A percentile compares a stretch with the other conserved stretches of the same genome.
Conservation (phyloP, 495 filamentous ascomycete genomes). For the Coniosporium apollinis region DNA sequence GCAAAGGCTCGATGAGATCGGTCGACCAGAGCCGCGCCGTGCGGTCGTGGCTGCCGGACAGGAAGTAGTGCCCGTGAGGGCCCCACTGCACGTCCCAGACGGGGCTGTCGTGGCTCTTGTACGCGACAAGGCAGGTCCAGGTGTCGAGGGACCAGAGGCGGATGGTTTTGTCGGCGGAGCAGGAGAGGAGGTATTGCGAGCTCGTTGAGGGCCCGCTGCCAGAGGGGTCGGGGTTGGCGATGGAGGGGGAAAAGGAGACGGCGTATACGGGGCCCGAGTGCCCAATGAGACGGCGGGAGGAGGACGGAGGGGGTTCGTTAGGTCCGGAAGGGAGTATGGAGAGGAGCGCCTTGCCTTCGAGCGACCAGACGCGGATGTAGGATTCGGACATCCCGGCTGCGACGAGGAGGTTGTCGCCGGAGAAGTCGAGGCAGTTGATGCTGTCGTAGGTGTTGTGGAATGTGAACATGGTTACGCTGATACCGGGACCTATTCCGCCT, state of each 20-base stretch:
- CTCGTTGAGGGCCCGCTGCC: conserved; percentile 40
- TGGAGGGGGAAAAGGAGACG: conserved; percentile 76
- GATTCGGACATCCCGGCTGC: conserved; percentile 82
- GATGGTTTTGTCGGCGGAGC: conserved; percentile 69
- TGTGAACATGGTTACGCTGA: conserved; percentile 89
- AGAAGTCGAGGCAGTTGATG: conserved; percentile 83
- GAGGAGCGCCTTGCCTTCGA: conserved; percentile 56
- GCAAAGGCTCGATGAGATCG: conserved; percentile 75
- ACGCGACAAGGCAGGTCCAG: conserved; percentile 80
- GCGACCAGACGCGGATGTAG: conserved; percentile 83
- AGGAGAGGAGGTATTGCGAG: conserved; percentile 58
- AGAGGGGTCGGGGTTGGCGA: conserved; percentile 30
- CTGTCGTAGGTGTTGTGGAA: conserved; percentile 95
- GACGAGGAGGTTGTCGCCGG: conserved; percentile 66
- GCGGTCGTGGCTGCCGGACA: conserved; percentile 70
- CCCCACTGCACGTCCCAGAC: conserved; percentile 80
- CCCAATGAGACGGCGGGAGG: conserved; percentile 70
- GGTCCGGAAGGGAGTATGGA: conserved; percentile 23
- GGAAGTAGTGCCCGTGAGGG: conserved; percentile 93
- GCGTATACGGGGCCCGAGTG: conserved; percentile 80
- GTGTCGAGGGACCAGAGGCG: conserved; percentile 84
- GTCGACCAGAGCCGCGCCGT: conserved; percentile 82
- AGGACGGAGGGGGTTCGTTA: conserved; percentile 29
- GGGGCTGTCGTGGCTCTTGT: conserved; percentile 77
- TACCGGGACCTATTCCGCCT: conserved; percentile 59